Evolutionary conservation across 176 grass and related monocot genomes (phyloP).

Genomic region (Oryza meridionalis): DNA sequence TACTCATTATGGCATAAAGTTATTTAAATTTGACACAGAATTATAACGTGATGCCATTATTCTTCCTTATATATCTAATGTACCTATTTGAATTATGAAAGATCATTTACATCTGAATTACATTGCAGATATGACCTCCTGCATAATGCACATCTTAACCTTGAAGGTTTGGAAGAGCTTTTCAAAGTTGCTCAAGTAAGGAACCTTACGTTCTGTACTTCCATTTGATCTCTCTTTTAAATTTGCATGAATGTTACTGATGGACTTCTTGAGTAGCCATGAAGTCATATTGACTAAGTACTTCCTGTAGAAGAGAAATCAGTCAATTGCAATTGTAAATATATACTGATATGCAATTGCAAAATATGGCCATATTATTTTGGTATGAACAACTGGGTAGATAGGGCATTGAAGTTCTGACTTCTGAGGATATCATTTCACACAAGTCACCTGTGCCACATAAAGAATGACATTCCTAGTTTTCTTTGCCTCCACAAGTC

Average conservation of each 20-base stretch:
- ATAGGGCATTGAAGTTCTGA: too few species aligned
- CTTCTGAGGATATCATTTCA: too few species aligned
- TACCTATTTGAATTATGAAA: background rate
- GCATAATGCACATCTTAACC: conserved; percentile 96
- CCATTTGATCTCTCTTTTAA: conserved; percentile 28
- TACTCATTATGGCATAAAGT: conserved; percentile 15
- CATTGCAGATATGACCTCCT: conserved; percentile 89
- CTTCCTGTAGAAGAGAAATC: conserved; percentile 9
- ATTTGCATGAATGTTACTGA: conserved; percentile 1
- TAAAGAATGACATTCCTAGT: background rate
- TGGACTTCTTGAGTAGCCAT: conserved; percentile 1
- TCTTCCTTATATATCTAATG: background rate
- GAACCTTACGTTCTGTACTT: conserved; percentile 29
- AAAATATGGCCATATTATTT: background rate
- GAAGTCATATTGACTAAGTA: conserved; percentile 27
- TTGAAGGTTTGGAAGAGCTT: conserved; percentile 91
- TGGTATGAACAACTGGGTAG: background rate
- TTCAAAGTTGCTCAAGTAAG: conserved; percentile 95
- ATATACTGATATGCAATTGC: background rate
- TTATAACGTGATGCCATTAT: background rate
- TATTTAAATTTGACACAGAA: conserved; percentile 27
- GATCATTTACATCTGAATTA: conserved; percentile 32
- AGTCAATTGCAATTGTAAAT: background rate
- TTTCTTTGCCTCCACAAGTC: conserved; percentile 10
- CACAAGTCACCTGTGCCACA: background rate